Conservation (phyloP, 352 stramenopile genomes). For the Phytophthora quininea region DNA sequence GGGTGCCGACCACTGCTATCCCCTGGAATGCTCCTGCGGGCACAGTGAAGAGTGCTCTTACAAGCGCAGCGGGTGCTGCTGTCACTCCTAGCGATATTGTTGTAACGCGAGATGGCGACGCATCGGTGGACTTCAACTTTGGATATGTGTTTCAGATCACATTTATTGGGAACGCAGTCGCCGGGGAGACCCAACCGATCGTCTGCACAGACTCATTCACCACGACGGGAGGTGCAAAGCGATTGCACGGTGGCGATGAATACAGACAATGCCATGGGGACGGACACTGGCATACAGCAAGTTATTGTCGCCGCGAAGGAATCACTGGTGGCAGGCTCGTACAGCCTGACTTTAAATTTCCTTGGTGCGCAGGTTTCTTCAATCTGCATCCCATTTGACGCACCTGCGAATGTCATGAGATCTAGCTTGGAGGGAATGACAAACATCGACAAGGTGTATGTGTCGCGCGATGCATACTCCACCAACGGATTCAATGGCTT, state of each 20-base stretch:
- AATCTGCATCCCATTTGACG: constrained; percentile 69
- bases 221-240: constrained; percentile 42
- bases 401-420: constrained; percentile 56
- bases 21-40: constrained; percentile 47
- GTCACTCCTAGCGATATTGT: constrained; percentile 58
- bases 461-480: constrained; percentile 64
- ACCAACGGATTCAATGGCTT: constrained; percentile 55
- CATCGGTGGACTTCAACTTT: constrained; percentile 53
- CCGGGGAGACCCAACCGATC: constrained; percentile 53
- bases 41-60: constrained; percentile 38
- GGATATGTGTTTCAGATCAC: constrained; percentile 79
- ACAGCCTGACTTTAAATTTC: constrained; percentile 54
- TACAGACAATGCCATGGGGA: constrained; percentile 66
- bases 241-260: constrained; percentile 64
- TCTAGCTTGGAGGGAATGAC: constrained; percentile 53
- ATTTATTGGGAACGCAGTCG: constrained; percentile 77
- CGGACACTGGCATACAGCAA: constrained; percentile 74
- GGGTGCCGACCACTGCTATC: constrained; percentile 37
- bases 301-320: constrained; percentile 64
- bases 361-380: constrained; percentile 42
- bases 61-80: constrained; percentile 27
- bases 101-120: constrained; percentile 79
- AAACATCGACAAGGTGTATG: constrained; percentile 83
- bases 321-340: constrained; percentile 60
- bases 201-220: constrained; percentile 44